phyloP scores from a whole-genome alignment of 345 rosid species.

The Geranium brycei region DNA sequence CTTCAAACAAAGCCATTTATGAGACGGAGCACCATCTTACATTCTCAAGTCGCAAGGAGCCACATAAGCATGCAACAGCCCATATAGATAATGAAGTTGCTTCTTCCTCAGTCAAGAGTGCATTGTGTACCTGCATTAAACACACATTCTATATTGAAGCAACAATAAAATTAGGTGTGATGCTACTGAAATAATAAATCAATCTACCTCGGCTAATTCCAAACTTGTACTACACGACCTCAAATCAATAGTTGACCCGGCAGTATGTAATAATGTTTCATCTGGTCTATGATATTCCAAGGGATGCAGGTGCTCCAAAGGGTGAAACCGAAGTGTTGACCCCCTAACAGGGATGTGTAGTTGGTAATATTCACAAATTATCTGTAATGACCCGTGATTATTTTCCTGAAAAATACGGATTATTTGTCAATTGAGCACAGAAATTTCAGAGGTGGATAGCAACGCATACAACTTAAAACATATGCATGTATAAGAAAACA shows the following conservation, averaged over 20 bases:
- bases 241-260: conserved; percentile 56
- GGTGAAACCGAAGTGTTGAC: conserved; percentile 60
- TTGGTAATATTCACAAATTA: conserved; percentile 62
- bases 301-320: conserved; percentile 82
- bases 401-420: conserved; percentile 40
- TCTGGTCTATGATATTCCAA: conserved; percentile 64
- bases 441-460: background rate
- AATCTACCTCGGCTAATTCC: conserved; percentile 65
- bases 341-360: conserved; percentile 62
- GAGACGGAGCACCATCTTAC: conserved; percentile 24
- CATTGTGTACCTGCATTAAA: conserved; percentile 41
- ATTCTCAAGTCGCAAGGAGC: conserved; percentile 77
- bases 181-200: conserved; percentile 1
- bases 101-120: conserved; percentile 82
- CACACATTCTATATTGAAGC: conserved; percentile 2
- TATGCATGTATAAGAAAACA: conserved; percentile 4
- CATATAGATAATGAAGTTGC: conserved; percentile 73
- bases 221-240: conserved; percentile 60
- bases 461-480: background rate
- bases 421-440: conserved; percentile 4
- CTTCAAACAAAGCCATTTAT: background rate
- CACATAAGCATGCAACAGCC: conserved; percentile 86
- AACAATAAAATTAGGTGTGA: background rate
- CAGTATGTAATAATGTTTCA: conserved; percentile 38
- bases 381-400: conserved; percentile 64